These are phyloP conservation scores for Fusarium caatingaense DNA, from an alignment of 2,329 filamentous ascomycete genomes.

Conservation along the genomic window DNA sequence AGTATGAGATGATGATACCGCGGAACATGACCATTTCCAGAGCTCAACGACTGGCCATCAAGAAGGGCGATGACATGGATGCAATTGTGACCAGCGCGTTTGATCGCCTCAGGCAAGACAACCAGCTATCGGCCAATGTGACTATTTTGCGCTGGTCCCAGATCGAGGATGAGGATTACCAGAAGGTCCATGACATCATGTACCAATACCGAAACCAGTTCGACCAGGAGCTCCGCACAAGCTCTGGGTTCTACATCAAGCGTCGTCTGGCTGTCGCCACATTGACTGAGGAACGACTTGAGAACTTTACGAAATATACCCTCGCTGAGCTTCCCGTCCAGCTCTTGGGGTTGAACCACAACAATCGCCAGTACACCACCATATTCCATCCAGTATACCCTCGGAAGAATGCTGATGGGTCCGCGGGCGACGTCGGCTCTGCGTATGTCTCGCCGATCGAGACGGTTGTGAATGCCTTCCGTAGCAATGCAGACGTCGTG, in stretches of 20 bases:
- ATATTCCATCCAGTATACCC: neutral
- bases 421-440: neutral
- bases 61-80: neutral
- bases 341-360: neutral
- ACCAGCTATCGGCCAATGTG: neutral
- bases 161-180: neutral
- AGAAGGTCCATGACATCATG: neutral
- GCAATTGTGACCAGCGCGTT: neutral
- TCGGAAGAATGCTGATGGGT: neutral
- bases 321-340: constrained; percentile 4
- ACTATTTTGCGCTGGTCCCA: constrained; percentile 2
- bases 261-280: neutral
- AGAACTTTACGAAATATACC: constrained; percentile 4
- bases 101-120: neutral
- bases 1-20: constrained; percentile 11
- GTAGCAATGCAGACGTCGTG: neutral
- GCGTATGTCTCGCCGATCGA: constrained; percentile 7
- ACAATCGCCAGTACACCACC: constrained; percentile 1
- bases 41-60: neutral
- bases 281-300: neutral
- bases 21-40: neutral
- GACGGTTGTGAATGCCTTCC: neutral
- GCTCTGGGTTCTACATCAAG: constrained; percentile 8
- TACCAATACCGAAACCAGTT: neutral
- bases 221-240: neutral